Evolutionary conservation across 192 early-diverging fungal species (phyloP), one percentile per base, ranked within the genome.

Genomic region (Coemansia pectinata): DNA sequence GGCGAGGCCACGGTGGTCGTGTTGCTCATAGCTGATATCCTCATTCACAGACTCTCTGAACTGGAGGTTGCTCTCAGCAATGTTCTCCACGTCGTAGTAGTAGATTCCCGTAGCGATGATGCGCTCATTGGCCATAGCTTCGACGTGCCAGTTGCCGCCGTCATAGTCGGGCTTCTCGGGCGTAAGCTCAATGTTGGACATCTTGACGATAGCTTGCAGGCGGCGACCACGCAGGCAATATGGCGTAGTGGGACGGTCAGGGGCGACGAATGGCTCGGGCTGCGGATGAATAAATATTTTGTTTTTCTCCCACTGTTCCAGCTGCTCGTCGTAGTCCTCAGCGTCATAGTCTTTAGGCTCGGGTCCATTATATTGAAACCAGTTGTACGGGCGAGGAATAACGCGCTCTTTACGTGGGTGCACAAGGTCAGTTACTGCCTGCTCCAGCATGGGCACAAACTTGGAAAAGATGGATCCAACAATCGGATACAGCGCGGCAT

Each of bases 81-180:
- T 88, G 83, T 94, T 91, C 23, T 87, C 85, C 0, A 87, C 65
- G 60, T 85, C 82, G 73, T 91, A 91, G 76, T 91, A 92, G 71
- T 88, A 87, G 40, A 94, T 85, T 6, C 90, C 92, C 0, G 90
- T 88, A 1, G 92, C 90, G 4, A 89, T 79, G 41, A 94, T 36
- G 34, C 34, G 34, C 34, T 36, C 34, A 36, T 36, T 36, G 5
- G 34, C 34, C 34, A 36, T 36, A 90, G 53, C 92, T 60, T 92
- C 90, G 5, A 91, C 76, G 50, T 94, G 90, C 92, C 91, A 94
- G 9, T 58, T 67, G 33, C 67, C 71, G 19, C 89, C 89, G 5
- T 73, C 59, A 62, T 86, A 89, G 1, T 40, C 62, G 0, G 90
- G 85, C 15, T 86, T 86, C 41, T 89, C 89, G 21, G 89, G 90